Base-by-base conservation (phyloP, 2,329 filamentous ascomycete genomes). In the Cercospora zeae-maydis region DNA sequence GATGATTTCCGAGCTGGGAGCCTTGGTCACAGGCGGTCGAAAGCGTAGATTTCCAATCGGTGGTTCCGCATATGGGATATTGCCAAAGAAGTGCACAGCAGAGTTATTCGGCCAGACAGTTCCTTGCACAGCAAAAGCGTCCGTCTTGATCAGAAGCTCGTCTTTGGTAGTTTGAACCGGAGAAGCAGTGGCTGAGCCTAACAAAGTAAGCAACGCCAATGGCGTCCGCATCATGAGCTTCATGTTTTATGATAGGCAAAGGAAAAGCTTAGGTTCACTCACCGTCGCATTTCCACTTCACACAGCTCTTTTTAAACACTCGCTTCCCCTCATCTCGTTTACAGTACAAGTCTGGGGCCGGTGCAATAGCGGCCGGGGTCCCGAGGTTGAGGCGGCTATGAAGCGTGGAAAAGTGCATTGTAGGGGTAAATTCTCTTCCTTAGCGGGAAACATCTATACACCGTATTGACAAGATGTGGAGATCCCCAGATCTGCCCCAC, bases 31-130 rank as follows among this genome's bases (percentile, higher is more conserved):
- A 10, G 65, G 60, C 9, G 65, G 65, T 21, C 63, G 54, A 30
- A 61, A 67, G 14, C 65, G 59, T 1, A 63, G 54, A n/a, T 42
- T 56, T 14, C 55, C 63, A 9, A 63, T 39, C 1, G 59, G 63
- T 9, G 63, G 63, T 45, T 65, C 63, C 11, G 63, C 65, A 33
- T 63, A 65, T 4, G 63, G 65, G 16, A 67, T 65, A 36, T 66
- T 66, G 51, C 62, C 62, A 11, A 58, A 66, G 57, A 66, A 66
- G 30, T 64, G 39, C 8, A 62, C 42, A 24, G 42, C 60, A 11
- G 60, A 63, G 11, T 60, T 64, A 52, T 66, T 66, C 0, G 62
- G 62, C 65, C 63, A 65, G 27, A 58, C 24, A 13, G 54, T 52
- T 53, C 62, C 65, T 55, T 57, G 59, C 47, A 66, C 65, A 11